These are phyloP conservation scores for Pisolithus thermaeus DNA, from an alignment of 1,284 basidiomycete species.

Conservation along the genomic window DNA sequence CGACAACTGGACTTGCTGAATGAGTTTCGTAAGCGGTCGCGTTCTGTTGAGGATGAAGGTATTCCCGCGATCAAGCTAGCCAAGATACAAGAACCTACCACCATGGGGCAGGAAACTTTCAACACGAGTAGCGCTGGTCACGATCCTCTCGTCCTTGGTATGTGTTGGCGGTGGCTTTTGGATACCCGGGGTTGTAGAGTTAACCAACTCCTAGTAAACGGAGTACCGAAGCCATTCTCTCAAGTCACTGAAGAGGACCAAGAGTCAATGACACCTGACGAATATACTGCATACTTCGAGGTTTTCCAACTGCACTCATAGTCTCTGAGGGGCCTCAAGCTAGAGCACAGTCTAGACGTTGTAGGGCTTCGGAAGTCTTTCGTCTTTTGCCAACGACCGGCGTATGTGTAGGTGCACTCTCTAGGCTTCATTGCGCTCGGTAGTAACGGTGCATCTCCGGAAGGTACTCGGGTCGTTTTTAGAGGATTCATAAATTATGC, in stretches of 20 bases:
- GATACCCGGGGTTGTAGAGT: neutral
- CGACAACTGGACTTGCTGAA: slow-evolving; percentile 64
- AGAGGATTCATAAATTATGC: no score
- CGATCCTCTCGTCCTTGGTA: slow-evolving; percentile 61
- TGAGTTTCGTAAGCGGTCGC: slow-evolving; percentile 63
- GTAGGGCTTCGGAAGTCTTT: no score
- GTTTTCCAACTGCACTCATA: slow-evolving; percentile 42
- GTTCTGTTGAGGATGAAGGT: slow-evolving; percentile 57
- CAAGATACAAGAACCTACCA: slow-evolving; percentile 31
- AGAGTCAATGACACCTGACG: slow-evolving; percentile 78
- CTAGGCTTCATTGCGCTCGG: no score
- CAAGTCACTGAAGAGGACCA: slow-evolving; percentile 77
- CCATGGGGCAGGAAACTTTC: no score
- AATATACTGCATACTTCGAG: slow-evolving; percentile 73
- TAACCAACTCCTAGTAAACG: slow-evolving; percentile 48
- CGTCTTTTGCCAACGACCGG: no score
- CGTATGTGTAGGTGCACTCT: no score
- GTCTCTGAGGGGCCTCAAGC: neutral
- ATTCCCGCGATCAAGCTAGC: slow-evolving; percentile 39
- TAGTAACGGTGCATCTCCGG: no score
- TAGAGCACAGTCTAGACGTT: no score
- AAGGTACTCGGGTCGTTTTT: no score
- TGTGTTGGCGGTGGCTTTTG: slow-evolving; percentile 19
- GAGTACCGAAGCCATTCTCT: slow-evolving; percentile 62
- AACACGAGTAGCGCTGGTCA: neutral